Conservation (phyloP, 805 yeast genomes). For the Torulaspora indica region DNA sequence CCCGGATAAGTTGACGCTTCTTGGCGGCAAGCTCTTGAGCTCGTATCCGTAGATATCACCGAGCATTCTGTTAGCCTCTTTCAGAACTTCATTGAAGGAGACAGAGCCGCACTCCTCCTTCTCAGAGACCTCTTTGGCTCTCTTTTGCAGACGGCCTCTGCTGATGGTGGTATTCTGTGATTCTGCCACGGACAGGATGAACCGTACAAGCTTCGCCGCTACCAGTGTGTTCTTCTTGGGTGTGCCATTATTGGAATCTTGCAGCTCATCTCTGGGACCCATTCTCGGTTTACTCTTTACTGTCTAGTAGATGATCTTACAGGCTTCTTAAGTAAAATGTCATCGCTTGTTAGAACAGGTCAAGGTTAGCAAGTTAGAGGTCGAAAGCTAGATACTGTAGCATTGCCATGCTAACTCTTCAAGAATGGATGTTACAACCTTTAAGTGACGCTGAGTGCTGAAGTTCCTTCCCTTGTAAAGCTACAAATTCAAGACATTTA, state of each 20-base stretch:
- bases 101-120: constrained; percentile 20
- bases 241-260: constrained; percentile 2
- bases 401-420: neutral
- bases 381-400: neutral
- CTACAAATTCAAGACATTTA: too few relatives aligned
- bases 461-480: too few relatives aligned
- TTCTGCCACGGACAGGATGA: constrained; percentile 23
- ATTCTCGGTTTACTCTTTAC: constrained; percentile 47
- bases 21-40: constrained; percentile 22
- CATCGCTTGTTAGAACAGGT: neutral
- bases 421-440: too few relatives aligned
- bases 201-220: constrained; percentile 24
- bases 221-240: constrained; percentile 13
- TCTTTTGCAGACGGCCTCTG: constrained; percentile 19
- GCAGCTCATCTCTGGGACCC: neutral
- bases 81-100: constrained; percentile 16
- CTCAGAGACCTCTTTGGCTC: constrained; percentile 18
- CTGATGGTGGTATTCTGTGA: constrained; percentile 26
- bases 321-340: constrained; percentile 17
- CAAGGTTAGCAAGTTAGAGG: too few relatives aligned
- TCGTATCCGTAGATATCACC: constrained; percentile 29
- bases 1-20: neutral
- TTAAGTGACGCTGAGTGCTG: too few relatives aligned
- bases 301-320: constrained; percentile 39
- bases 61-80: constrained; percentile 21